These are phyloP conservation scores for Clathrospora elynae DNA, from an alignment of 2,329 filamentous ascomycete genomes.

Conservation along the genomic window DNA sequence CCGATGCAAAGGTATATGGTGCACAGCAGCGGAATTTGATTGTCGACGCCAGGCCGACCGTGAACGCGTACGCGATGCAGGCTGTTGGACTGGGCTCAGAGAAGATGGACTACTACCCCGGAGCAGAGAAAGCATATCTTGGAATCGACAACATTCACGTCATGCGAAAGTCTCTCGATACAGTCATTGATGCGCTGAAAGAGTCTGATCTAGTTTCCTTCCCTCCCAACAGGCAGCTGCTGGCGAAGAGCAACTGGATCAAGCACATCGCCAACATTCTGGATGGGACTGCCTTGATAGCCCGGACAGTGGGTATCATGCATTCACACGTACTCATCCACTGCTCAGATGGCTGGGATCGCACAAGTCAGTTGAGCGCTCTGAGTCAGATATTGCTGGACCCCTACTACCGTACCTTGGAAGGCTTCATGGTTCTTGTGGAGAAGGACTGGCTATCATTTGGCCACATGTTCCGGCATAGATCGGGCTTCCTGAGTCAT, in stretches of 20 bases:
- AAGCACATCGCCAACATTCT: conserved; percentile 85
- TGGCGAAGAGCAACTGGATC: conserved; percentile 86
- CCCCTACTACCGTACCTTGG: conserved; percentile 90
- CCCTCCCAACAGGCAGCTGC: conserved; percentile 77
- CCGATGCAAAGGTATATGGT: conserved; percentile 68
- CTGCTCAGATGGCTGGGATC: conserved; percentile 98
- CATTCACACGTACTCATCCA: conserved; percentile 96
- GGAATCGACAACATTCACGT: conserved; percentile 99
- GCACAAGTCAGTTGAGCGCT: conserved; percentile 91
- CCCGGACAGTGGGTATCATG: conserved; percentile 84
- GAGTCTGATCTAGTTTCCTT: conserved; percentile 87
- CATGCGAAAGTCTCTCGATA: conserved; percentile 89
- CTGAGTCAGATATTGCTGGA: conserved; percentile 92
- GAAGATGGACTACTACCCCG: conserved; percentile 97
- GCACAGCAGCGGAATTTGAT: conserved; percentile 94
- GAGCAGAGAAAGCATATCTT: conserved; percentile 87
- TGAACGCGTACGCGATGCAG: conserved; percentile 95
- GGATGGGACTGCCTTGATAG: conserved; percentile 82
- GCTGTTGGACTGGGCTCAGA: conserved; percentile 91
- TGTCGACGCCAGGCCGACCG: conserved; percentile 89
- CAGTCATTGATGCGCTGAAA: conserved; percentile 86
- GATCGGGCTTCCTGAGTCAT: conserved; percentile 84
- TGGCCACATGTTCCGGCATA: conserved; percentile 94
- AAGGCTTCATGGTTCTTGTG: conserved; percentile 91
- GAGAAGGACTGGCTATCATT: conserved; percentile 99